Conservation (phyloP, 306 rosid genomes). For the Amphicarpaea edgeworthii region DNA sequence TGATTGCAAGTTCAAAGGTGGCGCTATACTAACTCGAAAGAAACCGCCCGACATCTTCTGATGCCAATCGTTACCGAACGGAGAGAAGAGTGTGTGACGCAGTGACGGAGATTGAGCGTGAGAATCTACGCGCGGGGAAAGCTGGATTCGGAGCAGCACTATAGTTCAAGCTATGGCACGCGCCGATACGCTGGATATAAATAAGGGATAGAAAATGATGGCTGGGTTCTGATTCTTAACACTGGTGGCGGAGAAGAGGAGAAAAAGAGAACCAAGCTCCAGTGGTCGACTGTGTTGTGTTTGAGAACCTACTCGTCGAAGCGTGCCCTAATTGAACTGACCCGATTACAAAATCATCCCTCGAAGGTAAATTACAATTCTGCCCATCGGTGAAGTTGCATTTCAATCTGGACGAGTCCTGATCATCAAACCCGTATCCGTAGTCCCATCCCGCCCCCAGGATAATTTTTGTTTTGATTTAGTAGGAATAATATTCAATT, state of each 20-base stretch:
- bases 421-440: too few relatives aligned
- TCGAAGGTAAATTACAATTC: neutral
- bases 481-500: too few relatives aligned
- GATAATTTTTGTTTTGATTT: too few relatives aligned
- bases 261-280: neutral
- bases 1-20: neutral
- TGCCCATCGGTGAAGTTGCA: conserved; percentile 9
- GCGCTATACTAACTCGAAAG: conserved; percentile 69
- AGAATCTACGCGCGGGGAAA: conserved; percentile 8
- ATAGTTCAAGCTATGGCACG: neutral
- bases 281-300: conserved; percentile 15
- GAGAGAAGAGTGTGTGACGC: conserved; percentile 39
- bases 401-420: too few relatives aligned
- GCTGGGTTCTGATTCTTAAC: conserved; percentile 9
- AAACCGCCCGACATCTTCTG: conserved; percentile 96
- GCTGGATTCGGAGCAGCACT: conserved; percentile 22
- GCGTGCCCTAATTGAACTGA: conserved; percentile 48
- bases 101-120: conserved; percentile 45
- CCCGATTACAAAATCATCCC: neutral
- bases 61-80: conserved; percentile 51
- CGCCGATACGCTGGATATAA: neutral
- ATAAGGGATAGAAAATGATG: neutral
- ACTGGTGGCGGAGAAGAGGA: neutral
- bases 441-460: too few relatives aligned
- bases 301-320: conserved; percentile 32